phyloP scores from a whole-genome alignment of 176 grass and related monocot species.

The Oryza australiensis region DNA sequence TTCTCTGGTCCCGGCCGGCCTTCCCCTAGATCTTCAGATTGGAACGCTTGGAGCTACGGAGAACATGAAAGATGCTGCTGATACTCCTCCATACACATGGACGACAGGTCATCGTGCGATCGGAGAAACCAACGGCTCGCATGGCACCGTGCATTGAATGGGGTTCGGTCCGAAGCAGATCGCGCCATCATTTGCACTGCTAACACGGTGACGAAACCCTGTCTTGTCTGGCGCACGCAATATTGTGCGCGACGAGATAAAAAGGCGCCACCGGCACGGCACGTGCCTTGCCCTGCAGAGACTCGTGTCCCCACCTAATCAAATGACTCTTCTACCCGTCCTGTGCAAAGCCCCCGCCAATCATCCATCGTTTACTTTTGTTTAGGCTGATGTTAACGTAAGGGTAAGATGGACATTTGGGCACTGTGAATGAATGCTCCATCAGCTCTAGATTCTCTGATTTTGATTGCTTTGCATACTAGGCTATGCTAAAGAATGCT shows the following conservation, averaged over 20 bases:
- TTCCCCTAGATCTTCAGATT: background rate
- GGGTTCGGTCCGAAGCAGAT: constrained; percentile 14
- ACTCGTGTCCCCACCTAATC: background rate
- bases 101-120: background rate
- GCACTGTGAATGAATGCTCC: background rate
- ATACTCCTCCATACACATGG: too few relatives aligned
- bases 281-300: background rate
- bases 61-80: too few relatives aligned
- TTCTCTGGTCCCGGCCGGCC: background rate
- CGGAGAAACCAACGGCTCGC: constrained; percentile 14
- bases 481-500: background rate
- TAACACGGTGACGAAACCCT: background rate
- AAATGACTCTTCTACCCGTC: background rate
- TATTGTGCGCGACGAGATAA: background rate
- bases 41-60: background rate
- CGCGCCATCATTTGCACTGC: constrained; percentile 20
- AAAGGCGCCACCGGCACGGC: constrained; percentile 26
- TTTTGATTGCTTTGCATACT: background rate
- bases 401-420: background rate
- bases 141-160: constrained; percentile 2
- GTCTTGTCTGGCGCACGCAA: background rate
- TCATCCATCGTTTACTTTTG: too few relatives aligned
- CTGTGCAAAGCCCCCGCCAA: too few relatives aligned
- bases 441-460: background rate
- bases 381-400: background rate